Percentiles rank a stretch among this genome's conserved stretches.
Evolutionary conservation across 371 early-diverging fungal genomes (phyloP).

Genomic region (Zychaea mexicana): DNA sequence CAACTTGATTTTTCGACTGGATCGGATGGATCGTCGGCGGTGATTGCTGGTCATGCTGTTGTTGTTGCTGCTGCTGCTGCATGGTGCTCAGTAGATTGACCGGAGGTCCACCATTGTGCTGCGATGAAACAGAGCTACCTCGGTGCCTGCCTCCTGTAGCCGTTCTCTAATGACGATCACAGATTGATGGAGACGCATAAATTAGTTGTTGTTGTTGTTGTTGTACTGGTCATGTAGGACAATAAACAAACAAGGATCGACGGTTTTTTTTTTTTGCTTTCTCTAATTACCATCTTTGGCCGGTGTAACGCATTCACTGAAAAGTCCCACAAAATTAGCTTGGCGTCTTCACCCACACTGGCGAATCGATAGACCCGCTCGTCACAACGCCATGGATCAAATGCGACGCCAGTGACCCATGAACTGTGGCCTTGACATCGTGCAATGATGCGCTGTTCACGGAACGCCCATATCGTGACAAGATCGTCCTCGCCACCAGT

Average conservation of each 20-base stretch:
- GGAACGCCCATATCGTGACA: conserved; percentile 89
- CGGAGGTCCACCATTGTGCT: conserved; percentile 20
- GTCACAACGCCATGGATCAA: conserved; percentile 90
- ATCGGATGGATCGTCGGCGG: conserved; percentile 58
- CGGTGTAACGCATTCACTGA: conserved; percentile 78
- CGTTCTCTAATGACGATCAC: background rate
- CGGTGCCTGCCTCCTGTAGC: conserved; percentile 29
- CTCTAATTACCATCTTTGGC: conserved; percentile 70
- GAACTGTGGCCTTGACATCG: conserved; percentile 95
- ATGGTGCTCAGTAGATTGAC: conserved; percentile 25
- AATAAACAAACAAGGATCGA: no score
- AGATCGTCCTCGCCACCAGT: conserved; percentile 96
- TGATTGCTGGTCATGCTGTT: no score
- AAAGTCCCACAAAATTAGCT: conserved; percentile 94
- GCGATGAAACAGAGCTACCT: conserved; percentile 45
- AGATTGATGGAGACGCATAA: no score
- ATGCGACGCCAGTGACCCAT: conserved; percentile 86
- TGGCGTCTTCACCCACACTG: conserved; percentile 91
- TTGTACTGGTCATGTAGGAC: no score
- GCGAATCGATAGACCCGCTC: conserved; percentile 86
- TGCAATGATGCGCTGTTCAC: conserved; percentile 77
- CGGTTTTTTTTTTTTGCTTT: background rate
- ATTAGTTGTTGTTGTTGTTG: no score
- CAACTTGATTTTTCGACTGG: conserved; percentile 68
- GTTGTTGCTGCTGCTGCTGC: no score